Base-by-base conservation (phyloP, 2,329 filamentous ascomycete genomes). In the Arachnopeziza araneosa region DNA sequence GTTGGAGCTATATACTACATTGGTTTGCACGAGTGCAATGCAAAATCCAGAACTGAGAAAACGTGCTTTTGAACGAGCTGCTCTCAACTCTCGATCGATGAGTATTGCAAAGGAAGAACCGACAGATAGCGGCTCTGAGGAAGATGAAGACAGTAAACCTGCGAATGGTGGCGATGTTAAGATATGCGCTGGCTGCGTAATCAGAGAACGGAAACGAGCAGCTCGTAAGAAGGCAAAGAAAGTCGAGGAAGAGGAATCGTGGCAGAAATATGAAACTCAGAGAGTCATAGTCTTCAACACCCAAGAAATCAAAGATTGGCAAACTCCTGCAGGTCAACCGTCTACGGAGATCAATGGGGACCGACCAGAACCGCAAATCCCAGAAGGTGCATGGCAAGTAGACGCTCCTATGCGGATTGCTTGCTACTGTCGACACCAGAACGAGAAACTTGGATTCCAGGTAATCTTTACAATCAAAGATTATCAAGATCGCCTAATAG, bases 401-500 rank as follows among this genome's bases (percentile, higher is more conserved):
- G 88, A 93, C 66, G 85, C 91, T 1, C 92, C 91, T 0, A 96
- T 98, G 93, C 88, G 93, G 10, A 97, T 99, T 69, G 91, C 93
- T 24, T 99, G 93, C 74, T 99, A 98, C 75, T 98, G 93, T 75
- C 86, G 93, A 22, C 93, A 99, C 72, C 93, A 98, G 68, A 86
- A 89, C 61, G 95, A 98, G 76, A 98, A 98, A 77, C 79, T 88
- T 66, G 93, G 93, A 1, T 99, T 97, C 75, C 80, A 83, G 64
- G 92, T 98, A 68, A 96, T 99, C 64, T 96, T 98, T 75, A 98
- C 93, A 1, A 81, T 99, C 70, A 96, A 93, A 71, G 91, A 97
- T 74, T 84, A 84, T 70, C 78, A 85, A 64, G 89, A 87, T 68
- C 85, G 86, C 52, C 78, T 96, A 32, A 78, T 98, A 51, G 90